phyloP scores from a whole-genome alignment of 768 basidiomycete species.

The Termitomyces sp. region DNA sequence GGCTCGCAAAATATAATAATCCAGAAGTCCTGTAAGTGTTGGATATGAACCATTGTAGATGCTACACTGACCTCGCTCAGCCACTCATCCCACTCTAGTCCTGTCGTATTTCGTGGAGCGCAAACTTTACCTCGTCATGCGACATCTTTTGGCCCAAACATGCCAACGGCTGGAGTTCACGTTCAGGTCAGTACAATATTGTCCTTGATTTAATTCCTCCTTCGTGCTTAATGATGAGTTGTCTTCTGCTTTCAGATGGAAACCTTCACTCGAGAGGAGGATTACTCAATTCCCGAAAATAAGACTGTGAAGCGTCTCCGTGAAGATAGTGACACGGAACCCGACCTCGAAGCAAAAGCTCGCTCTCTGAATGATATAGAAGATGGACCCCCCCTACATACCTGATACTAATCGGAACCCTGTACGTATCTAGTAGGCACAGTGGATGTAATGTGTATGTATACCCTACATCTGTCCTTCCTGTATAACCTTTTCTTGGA shows the following conservation, averaged over 20 bases:
- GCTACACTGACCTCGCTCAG: slow-evolving; percentile 8
- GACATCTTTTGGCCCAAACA: slow-evolving; percentile 15
- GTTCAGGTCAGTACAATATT: slow-evolving; percentile 32
- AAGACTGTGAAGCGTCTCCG: background rate
- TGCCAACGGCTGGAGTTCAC: slow-evolving; percentile 31
- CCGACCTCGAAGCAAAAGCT: slow-evolving; percentile 13
- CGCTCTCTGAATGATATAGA: slow-evolving; percentile 3
- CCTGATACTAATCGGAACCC: background rate
- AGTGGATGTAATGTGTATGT: background rate
- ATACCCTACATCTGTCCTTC: background rate
- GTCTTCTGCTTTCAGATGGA: slow-evolving; percentile 40
- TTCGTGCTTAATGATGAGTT: background rate
- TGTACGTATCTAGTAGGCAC: background rate
- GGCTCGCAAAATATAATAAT: slow-evolving; percentile 46
- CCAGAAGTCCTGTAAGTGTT: slow-evolving; percentile 41
- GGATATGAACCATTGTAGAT: background rate
- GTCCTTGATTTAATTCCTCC: background rate
- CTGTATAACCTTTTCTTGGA: background rate
- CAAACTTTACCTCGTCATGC: slow-evolving; percentile 14
- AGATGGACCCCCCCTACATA: background rate
- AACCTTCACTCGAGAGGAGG: slow-evolving; percentile 35
- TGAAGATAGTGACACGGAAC: slow-evolving; percentile 13
- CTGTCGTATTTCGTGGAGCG: slow-evolving; percentile 18
- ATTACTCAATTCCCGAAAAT: slow-evolving; percentile 2
- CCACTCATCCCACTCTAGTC: slow-evolving; percentile 20